Percentiles rank a stretch among this genome's conserved stretches.
These are phyloP conservation scores for Tubosaeta brunneosetosa DNA, from an alignment of 768 basidiomycete genomes.

Conservation along the genomic window DNA sequence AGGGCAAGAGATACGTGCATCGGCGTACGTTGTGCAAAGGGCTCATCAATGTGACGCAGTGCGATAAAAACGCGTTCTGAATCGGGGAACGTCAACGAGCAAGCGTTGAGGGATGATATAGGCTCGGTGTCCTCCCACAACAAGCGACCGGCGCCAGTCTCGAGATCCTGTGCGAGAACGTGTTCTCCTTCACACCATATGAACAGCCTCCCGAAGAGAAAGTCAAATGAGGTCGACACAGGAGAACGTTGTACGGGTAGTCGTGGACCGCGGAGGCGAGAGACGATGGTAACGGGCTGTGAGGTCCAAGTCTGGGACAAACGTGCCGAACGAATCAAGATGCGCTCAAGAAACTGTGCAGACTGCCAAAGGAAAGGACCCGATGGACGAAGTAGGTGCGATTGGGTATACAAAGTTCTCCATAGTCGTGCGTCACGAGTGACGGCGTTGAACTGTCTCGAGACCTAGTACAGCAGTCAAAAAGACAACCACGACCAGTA, in stretches of 20 bases:
- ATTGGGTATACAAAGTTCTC: constrained; percentile 15
- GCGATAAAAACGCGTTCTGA: constrained; percentile 18
- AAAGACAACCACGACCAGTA: background rate
- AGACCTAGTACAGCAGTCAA: constrained; percentile 11
- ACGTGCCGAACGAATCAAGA: constrained; percentile 15
- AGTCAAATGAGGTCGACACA: constrained; percentile 15
- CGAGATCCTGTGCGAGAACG: constrained; percentile 18
- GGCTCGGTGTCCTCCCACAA: constrained; percentile 10
- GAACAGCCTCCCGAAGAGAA: constrained; percentile 23
- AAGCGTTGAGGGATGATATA: constrained; percentile 19
- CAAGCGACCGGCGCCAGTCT: constrained; percentile 18
- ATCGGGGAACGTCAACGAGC: constrained; percentile 16
- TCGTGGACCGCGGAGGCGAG: constrained; percentile 12
- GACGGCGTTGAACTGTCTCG: constrained; percentile 13
- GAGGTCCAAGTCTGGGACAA: constrained; percentile 20
- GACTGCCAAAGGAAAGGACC: constrained; percentile 24
- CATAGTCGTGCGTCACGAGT: constrained; percentile 16
- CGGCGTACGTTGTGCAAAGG: constrained; percentile 14
- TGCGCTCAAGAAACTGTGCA: constrained; percentile 13
- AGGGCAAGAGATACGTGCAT: constrained; percentile 10
- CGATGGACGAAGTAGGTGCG: constrained; percentile 17
- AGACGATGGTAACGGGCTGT: constrained; percentile 7
- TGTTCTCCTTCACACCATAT: constrained; percentile 20
- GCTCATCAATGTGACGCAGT: constrained; percentile 14
- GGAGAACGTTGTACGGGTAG: constrained; percentile 11